Evolutionary conservation across 768 basidiomycete genomes (phyloP).

Genomic region (Suillus paluster): DNA sequence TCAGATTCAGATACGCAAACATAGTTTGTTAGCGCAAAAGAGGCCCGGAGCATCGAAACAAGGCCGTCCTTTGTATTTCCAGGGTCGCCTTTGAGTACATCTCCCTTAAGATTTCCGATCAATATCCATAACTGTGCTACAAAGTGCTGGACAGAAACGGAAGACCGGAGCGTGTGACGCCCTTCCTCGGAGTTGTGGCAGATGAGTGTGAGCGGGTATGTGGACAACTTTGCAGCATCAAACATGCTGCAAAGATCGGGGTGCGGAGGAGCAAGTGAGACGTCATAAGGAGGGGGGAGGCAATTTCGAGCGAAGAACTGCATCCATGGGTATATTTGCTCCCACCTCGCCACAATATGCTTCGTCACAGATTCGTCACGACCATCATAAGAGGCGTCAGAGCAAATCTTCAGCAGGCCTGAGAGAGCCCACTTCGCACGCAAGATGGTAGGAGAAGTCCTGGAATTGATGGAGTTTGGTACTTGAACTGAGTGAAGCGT

Average conservation of each 20-base stretch:
- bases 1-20: background rate
- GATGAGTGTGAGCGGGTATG: background rate
- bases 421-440: background rate
- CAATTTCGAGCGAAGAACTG: background rate
- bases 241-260: background rate
- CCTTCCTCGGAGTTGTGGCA: background rate
- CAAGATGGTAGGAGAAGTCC: background rate
- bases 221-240: background rate
- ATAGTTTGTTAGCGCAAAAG: background rate
- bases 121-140: background rate
- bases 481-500: background rate
- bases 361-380: background rate
- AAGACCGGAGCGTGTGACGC: background rate
- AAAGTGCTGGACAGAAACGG: conserved; percentile 1
- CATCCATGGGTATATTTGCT: background rate
- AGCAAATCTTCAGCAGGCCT: background rate
- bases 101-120: background rate
- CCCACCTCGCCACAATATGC: background rate
- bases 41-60: background rate
- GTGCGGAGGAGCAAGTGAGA: background rate
- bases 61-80: background rate
- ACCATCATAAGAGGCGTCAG: background rate
- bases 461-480: background rate
- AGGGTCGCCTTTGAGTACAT: background rate
- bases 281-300: conserved; percentile 2